Evolutionary conservation across 2,329 filamentous ascomycete genomes (phyloP), one percentile per base, ranked within the genome.

Genomic region (Microdochium trichocladiopsis): DNA sequence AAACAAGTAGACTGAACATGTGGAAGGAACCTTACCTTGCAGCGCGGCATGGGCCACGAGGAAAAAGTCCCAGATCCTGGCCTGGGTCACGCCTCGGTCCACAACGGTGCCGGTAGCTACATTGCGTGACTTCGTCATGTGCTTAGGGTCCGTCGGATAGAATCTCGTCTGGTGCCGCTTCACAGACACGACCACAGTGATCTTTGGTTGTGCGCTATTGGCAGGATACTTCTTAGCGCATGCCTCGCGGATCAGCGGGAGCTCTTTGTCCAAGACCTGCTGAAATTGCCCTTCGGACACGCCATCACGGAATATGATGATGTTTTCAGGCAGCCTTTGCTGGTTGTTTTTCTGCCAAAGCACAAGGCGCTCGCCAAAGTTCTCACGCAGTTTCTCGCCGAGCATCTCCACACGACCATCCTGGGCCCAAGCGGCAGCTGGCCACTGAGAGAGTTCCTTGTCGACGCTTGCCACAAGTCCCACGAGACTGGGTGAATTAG

Each of bases 81-180:
- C 23, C 23, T 47, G 41, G 41, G 41, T 21, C 41, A 31, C 28
- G 14, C 28, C 28, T 8, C 90, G 86, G 66, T 95, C 91, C 48
- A 96, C 89, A 0, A 96, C 79, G 0, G 90, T 95, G 21, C 92
- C 92, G 25, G 84, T 84, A 53, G 75, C 66, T 3, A 86, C 79
- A 60, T 95, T 95, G n/a, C 79, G 77, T 0, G 77, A 83, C 5
- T 69, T 71, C 0, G 61, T 65, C 57, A 70, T 70, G 36, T 75
- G 62, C 1, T 72, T 61, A 1, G 72, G 61, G 1, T 72, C 67
- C 0, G 85, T 86, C 0, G 90, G 89, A 63, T 87, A 96, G 69
- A 96, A 95, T 0, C 92, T 83, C 0, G 89, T 95, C 60, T 95
- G 87, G 59, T 96, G 91, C 1, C 92, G 81, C 71, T 96, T 96